Conservation (phyloP, 2,329 filamentous ascomycete species). For the Colletotrichum camelliae region DNA sequence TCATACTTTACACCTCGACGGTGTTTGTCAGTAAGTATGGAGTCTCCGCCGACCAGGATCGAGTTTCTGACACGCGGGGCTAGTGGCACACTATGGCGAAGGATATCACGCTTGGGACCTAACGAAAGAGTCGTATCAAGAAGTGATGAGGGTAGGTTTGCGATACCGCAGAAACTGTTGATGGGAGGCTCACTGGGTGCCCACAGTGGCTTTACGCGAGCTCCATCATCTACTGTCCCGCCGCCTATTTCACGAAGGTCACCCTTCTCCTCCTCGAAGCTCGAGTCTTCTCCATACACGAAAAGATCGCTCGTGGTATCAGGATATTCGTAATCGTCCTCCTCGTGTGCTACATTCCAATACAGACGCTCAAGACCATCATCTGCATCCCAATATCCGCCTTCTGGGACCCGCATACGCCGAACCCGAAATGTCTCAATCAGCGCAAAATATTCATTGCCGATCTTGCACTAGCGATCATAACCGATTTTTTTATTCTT, state of each 20-base stretch:
- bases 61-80: conserved; percentile 1
- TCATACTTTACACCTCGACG: not conserved
- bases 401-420: conserved; percentile 27
- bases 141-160: conserved; percentile 22
- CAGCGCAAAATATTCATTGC: conserved; percentile 35
- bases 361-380: conserved; percentile 30
- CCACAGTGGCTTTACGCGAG: conserved; percentile 31
- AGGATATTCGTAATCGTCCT: conserved; percentile 31
- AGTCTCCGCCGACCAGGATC: not conserved
- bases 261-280: conserved; percentile 36
- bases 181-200: not conserved
- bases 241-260: conserved; percentile 34
- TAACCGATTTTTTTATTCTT: conserved; percentile 38
- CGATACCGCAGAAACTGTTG: not conserved
- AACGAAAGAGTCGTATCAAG: conserved; percentile 14
- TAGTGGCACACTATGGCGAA: conserved; percentile 28
- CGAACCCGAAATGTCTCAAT: conserved; percentile 31
- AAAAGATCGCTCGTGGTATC: conserved; percentile 29
- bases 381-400: conserved; percentile 29
- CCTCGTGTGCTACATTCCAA: conserved; percentile 30
- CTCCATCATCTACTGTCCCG: conserved; percentile 32
- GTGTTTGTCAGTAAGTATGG: conserved; percentile 11
- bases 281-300: conserved; percentile 32
- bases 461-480: conserved; percentile 34
- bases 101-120: conserved; percentile 29